Conservation (phyloP, 768 basidiomycete genomes). For the Kwoniella sp. region DNA sequence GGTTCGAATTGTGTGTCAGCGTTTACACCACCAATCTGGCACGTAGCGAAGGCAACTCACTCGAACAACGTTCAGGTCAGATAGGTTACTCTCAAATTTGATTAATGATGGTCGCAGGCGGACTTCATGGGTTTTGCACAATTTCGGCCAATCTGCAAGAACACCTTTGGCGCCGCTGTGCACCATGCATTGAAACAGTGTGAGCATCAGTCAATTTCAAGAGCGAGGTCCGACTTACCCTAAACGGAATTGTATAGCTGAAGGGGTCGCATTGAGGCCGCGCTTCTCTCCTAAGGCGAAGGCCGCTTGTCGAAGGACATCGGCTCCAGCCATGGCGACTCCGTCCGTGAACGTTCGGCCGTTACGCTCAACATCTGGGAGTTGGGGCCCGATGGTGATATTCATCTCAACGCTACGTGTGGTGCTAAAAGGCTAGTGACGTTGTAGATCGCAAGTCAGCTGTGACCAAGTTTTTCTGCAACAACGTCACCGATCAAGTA, state of each 20-base stretch:
- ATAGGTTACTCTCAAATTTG: constrained; percentile 47
- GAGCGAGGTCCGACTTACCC: constrained; percentile 39
- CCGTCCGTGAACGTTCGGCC: constrained; percentile 53
- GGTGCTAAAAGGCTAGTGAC: constrained; percentile 47
- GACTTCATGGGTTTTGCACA: constrained; percentile 37
- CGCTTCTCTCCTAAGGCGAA: constrained; percentile 38
- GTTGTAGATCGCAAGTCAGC: constrained; percentile 12
- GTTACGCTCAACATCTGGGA: constrained; percentile 41
- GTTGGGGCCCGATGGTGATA: constrained; percentile 27
- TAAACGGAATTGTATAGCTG: constrained; percentile 53
- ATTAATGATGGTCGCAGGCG: constrained; percentile 43
- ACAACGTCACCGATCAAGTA: neutral
- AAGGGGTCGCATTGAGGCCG: constrained; percentile 45
- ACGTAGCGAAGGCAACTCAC: constrained; percentile 31
- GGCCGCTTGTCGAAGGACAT: constrained; percentile 45
- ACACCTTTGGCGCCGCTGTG: constrained; percentile 54
- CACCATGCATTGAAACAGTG: neutral
- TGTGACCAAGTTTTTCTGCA: neutral
- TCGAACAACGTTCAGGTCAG: constrained; percentile 50
- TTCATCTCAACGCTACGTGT: constrained; percentile 49
- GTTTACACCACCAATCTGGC: neutral
- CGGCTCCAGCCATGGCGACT: constrained; percentile 45
- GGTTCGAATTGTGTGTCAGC: constrained; percentile 20
- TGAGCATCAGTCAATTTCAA: no score
- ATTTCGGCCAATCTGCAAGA: constrained; percentile 42